Base-by-base conservation (phyloP, 371 early-diverging fungal genomes). In the Mortierella sp. region DNA sequence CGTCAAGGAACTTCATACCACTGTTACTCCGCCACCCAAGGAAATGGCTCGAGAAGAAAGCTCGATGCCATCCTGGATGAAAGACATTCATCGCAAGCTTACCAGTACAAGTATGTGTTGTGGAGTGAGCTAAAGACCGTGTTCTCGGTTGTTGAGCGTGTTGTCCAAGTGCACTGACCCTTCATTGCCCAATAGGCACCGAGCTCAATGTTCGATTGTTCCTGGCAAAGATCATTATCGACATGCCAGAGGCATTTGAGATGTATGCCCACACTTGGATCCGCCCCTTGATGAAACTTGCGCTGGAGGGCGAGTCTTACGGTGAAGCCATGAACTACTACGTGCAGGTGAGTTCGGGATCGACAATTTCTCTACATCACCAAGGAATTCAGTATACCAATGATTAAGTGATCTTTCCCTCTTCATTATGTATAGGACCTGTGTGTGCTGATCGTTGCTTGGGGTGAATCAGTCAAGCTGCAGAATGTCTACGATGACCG, bases 261-360 rank as follows among this genome's bases (percentile, higher is more conserved):
- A 72, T 81, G 16, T 86, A 85, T 71, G 88, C 90, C 0, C 45
- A 48, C 1, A 63, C 72, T 17, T 93, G 90, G 90, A 83, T 91
- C 43, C 64, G 83, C 0, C 84, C 86, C 3, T 22, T 93, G 17
- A 88, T 88, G 73, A 52, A 65, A 27, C 71, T 93, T 28, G 82
- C 83, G 0, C 71, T 74, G 19, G 81, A 82, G 45, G 88, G 85
- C 0, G 66, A 79, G 13, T 45, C 68, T 29, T 91, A 81, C 71
- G 90, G 89, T n/a, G 74, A 78, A n/a, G 83, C 90, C 3, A 81
- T 91, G 71, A 91, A 89, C 52, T 91, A 89, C 56, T 85, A 88
- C 67, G 84, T 90, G 21, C 90, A 89, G 67, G 89, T 88, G 71
- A 48, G 71, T 49, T 4, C 2, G 28, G 17, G 28, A 29, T 17